phyloP scores from a whole-genome alignment of 306 rosid species.

The Vicia sativa region DNA sequence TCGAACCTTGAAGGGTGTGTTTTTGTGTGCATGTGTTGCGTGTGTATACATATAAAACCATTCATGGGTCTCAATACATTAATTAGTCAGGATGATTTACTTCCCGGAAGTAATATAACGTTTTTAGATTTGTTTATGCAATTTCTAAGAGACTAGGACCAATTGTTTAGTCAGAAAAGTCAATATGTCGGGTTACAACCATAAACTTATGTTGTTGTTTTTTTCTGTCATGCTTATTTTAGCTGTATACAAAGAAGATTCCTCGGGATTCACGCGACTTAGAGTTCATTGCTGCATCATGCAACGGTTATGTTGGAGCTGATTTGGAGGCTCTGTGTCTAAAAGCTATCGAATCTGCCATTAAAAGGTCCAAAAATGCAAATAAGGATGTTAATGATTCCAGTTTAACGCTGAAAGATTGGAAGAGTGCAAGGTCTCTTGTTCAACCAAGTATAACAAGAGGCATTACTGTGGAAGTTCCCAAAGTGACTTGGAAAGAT shows the following conservation, averaged over 20 bases:
- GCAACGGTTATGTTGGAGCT: conserved; percentile 96
- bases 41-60: background rate
- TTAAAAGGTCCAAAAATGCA: conserved; percentile 56
- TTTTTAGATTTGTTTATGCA: background rate
- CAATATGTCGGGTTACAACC: conserved; percentile 12
- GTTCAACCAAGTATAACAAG: conserved; percentile 91
- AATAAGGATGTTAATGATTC: conserved; percentile 46
- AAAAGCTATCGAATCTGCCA: conserved; percentile 65
- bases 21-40: background rate
- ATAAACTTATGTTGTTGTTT: conserved; percentile 24
- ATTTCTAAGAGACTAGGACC: conserved; percentile 2
- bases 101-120: conserved; percentile 12
- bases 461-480: conserved; percentile 87
- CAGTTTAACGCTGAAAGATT: conserved; percentile 66
- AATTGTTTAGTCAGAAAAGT: conserved; percentile 27
- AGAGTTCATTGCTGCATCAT: conserved; percentile 70
- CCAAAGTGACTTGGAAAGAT: conserved; percentile 89
- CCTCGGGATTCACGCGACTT: conserved; percentile 62
- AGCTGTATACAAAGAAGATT: conserved; percentile 84
- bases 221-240: conserved; percentile 36
- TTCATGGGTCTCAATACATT: background rate
- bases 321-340: conserved; percentile 86
- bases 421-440: conserved; percentile 68
- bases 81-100: conserved; percentile 15
- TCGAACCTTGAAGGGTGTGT: conserved; percentile 20